Evolutionary conservation across 352 stramenopile genomes (phyloP), one percentile per base, ranked within the genome.

Genomic region (Globisporangium rhizosaccharum): DNA sequence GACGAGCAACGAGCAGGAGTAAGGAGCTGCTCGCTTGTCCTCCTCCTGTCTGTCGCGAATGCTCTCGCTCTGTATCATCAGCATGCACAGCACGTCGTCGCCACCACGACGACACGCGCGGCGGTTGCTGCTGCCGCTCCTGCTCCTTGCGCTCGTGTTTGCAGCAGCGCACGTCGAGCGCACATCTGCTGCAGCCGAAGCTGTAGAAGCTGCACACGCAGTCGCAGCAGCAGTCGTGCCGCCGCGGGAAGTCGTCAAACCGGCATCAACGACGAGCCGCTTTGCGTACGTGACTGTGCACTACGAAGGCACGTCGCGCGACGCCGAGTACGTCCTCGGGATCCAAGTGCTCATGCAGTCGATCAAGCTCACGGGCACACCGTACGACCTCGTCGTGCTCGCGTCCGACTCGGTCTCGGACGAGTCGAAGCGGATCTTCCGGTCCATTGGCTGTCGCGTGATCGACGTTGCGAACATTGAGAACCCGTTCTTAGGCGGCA

Each of bases 221-320:
- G 53, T 48, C 17, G 63, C 30, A n/a, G 18, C 26, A 30, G 53
- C 30, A 10, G 54, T 49, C 44, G 44, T 30, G 44, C 44, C 44
- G 44, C 44, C n/a, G 25, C 44, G 20, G 6, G 44, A 49, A 18
- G 20, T 28, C 44, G 41, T 14, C 41, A 23, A 20, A 7, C 67
- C 58, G 7, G 47, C 45, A n/a, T 26, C 23, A 26, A 57, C 69
- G 7, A 71, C 68, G 20, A 88, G 83, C 30, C 79, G 82, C 56
- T 93, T 88, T 60, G 85, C 82, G 50, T 94, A 94, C 66, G 85
- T 94, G 36, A 94, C 85, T 4, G 82, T 92, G 46, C 85, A 94
- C 67, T 94, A 94, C 57, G 82, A 94, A 77, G 85, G 80, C 51
- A 94, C 85, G 48, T 85, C 67, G 41, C 82, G 82, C 57, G 85